Percentiles rank a stretch among this genome's conserved stretches.
Evolutionary conservation across 257 asterid species (phyloP).

Genomic region (Solanum sejunctum): DNA sequence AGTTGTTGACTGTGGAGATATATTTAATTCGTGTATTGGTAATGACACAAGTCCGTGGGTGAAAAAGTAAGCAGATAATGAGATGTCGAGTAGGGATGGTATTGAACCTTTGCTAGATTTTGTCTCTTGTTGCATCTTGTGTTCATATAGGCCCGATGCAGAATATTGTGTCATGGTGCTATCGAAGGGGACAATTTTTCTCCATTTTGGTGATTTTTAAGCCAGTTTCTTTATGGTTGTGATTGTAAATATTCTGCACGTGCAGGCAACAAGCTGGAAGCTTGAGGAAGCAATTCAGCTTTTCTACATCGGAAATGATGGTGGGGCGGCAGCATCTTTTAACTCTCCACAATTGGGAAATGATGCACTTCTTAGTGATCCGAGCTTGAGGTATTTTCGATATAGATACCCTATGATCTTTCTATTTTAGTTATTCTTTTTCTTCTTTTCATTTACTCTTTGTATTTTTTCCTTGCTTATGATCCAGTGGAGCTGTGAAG

Average conservation of each 20-base stretch:
- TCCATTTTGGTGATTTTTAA: neutral
- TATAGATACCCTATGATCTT: neutral
- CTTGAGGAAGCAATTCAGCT: conserved; percentile 99
- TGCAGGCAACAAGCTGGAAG: conserved; percentile 95
- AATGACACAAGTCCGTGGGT: neutral
- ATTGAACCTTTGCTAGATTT: neutral
- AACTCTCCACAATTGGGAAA: conserved; percentile 30
- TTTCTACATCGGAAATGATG: conserved; percentile 74
- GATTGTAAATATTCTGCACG: neutral
- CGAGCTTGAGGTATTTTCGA: conserved; percentile 38
- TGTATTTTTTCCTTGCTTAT: neutral
- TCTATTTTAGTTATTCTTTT: neutral
- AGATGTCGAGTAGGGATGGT: neutral
- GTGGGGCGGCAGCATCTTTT: conserved; percentile 27
- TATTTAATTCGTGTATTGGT: neutral
- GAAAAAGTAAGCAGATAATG: neutral
- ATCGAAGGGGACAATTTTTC: neutral
- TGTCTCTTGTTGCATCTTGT: neutral
- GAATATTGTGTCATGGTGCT: neutral
- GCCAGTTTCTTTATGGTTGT: neutral
- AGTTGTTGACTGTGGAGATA: neutral
- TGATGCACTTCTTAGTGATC: conserved; percentile 29
- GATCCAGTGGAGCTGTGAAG: conserved; percentile 29
- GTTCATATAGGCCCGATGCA: neutral
- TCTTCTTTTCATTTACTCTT: neutral